phyloP scores from a whole-genome alignment of 2,329 filamentous ascomycete species.

The Aspergillus vadensis region DNA sequence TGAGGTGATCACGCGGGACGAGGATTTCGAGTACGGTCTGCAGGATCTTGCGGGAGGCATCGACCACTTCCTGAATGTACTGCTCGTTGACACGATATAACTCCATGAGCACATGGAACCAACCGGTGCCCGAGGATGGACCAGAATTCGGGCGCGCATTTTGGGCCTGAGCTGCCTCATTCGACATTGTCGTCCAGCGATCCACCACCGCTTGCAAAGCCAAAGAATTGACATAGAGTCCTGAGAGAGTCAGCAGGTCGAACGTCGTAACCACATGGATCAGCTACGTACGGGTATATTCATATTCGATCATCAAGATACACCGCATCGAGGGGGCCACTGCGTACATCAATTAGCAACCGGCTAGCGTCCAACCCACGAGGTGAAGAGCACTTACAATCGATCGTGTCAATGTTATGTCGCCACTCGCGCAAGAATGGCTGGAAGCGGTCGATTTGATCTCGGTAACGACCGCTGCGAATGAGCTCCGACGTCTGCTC shows the following conservation, averaged over 20 bases:
- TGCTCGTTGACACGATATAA: constrained; percentile 60
- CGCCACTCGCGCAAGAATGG: constrained; percentile 78
- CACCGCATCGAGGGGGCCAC: constrained; percentile 64
- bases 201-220: constrained; percentile 94
- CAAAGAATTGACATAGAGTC: constrained; percentile 86
- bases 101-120: constrained; percentile 45
- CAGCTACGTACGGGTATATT: constrained; percentile 72
- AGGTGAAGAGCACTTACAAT: constrained; percentile 41
- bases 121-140: constrained; percentile 34
- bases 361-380: not conserved
- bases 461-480: constrained; percentile 79
- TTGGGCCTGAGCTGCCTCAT: constrained; percentile 39
- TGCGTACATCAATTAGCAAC: constrained; percentile 31
- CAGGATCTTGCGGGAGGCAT: constrained; percentile 63
- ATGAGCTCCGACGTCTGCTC: constrained; percentile 88
- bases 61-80: constrained; percentile 64
- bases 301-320: constrained; percentile 90
- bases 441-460: constrained; percentile 77
- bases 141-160: constrained; percentile 29
- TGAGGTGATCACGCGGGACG: constrained; percentile 59
- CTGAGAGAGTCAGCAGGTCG: constrained; percentile 27
- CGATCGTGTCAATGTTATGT: constrained; percentile 76
- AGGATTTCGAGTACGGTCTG: constrained; percentile 61
- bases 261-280: not conserved
- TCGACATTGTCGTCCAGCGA: constrained; percentile 74